Conservation (phyloP, 768 basidiomycete species). For the Boletus huronensis region DNA sequence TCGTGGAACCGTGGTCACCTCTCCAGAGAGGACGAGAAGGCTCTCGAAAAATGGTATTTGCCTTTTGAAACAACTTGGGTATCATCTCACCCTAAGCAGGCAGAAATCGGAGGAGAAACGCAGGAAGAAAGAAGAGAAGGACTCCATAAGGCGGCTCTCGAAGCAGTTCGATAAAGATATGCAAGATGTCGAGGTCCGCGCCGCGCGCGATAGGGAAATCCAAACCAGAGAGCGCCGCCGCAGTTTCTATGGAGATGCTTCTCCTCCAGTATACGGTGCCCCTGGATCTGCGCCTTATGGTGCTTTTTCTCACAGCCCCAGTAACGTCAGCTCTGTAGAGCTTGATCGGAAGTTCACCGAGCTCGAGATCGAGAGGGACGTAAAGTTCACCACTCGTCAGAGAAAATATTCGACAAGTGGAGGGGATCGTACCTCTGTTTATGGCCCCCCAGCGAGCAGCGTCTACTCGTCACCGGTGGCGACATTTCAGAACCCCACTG, state of each 20-base stretch:
- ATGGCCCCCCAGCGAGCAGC: conserved; percentile 12
- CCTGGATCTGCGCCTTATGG: conserved; percentile 24
- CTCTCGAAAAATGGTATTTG: conserved; percentile 46
- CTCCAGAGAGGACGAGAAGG: conserved; percentile 38
- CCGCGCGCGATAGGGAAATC: conserved; percentile 56
- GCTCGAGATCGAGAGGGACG: conserved; percentile 33
- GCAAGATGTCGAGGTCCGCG: conserved; percentile 52
- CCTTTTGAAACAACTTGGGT: neutral
- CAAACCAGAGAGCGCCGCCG: conserved; percentile 49
- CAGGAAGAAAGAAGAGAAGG: conserved; percentile 51
- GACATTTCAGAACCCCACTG: conserved; percentile 19
- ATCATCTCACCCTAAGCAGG: conserved; percentile 36
- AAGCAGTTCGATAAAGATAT: conserved; percentile 41
- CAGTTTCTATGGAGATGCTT: conserved; percentile 45
- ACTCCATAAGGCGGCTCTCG: conserved; percentile 36
- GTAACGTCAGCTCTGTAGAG: conserved; percentile 22
- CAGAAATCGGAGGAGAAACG: conserved; percentile 46
- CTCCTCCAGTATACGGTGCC: conserved; percentile 27
- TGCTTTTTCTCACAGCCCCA: conserved; percentile 26
- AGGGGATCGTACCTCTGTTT: conserved; percentile 27
- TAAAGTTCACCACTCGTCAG: conserved; percentile 33
- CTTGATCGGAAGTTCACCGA: conserved; percentile 39
- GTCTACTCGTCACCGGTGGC: conserved; percentile 30
- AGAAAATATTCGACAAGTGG: conserved; percentile 46
- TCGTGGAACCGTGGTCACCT: conserved; percentile 49